phyloP scores from a whole-genome alignment of 208 protist genomes.

The Leishmania tarentolae region DNA sequence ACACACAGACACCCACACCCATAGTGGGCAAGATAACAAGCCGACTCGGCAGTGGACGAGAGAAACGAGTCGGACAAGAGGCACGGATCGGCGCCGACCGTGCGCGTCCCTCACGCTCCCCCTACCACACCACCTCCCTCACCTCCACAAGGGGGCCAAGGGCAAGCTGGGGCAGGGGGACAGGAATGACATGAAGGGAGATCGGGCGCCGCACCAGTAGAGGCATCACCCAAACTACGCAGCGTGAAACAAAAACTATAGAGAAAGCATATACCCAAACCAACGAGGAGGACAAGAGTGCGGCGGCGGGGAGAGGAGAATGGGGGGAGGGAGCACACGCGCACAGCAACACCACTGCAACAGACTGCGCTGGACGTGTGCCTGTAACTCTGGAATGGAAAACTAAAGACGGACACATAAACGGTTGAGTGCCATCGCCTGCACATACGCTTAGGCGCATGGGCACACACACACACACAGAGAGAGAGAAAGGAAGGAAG shows the following conservation, averaged over 20 bases:
- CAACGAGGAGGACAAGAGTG: background rate
- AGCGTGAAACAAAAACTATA: background rate
- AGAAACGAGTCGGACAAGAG: background rate
- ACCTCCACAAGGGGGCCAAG: too few species aligned
- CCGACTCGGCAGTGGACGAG: background rate
- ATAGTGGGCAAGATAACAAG: background rate
- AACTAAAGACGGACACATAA: background rate
- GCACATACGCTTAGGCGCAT: background rate
- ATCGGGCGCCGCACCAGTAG: background rate
- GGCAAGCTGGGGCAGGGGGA: too few species aligned
- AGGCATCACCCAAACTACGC: background rate
- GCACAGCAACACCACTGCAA: background rate
- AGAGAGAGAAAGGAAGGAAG: background rate
- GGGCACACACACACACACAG: background rate
- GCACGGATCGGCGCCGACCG: too few species aligned
- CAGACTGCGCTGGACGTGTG: background rate
- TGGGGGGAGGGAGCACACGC: background rate
- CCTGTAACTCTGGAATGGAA: background rate
- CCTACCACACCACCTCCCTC: too few species aligned
- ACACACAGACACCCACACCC: background rate
- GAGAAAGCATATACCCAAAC: background rate
- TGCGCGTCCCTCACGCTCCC: too few species aligned
- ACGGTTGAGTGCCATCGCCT: background rate
- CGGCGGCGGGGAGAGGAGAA: background rate
- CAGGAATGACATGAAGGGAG: background rate